These are phyloP conservation scores for Penicillium sp. DNA, from an alignment of 2,329 filamentous ascomycete species.

Conservation along the genomic window DNA sequence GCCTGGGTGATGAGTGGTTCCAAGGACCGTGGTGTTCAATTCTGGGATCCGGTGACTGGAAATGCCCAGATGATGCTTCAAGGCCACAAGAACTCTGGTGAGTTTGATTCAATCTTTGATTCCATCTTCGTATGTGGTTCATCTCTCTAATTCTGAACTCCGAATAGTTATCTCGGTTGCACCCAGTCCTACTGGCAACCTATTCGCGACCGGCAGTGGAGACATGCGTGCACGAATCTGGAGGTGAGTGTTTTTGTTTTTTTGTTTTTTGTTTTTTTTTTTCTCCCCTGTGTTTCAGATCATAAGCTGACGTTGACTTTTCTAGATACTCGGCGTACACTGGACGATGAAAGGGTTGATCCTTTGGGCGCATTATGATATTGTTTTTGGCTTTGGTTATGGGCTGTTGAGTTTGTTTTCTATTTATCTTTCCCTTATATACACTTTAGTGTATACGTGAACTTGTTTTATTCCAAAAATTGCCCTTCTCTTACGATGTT, in stretches of 20 bases:
- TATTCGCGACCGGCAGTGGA: constrained; percentile 94
- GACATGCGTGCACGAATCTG: constrained; percentile 98
- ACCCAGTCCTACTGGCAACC: constrained; percentile 79
- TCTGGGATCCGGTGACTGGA: constrained; percentile 95
- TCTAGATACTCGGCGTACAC: constrained; percentile 39
- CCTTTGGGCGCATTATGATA: constrained; percentile 36
- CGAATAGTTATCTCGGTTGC: constrained; percentile 84
- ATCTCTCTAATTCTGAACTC: constrained; percentile 6
- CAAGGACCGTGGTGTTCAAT: constrained; percentile 95
- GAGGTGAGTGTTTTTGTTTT: constrained; percentile 56
- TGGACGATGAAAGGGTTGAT: constrained; percentile 34
- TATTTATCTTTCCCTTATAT: constrained; percentile 4
- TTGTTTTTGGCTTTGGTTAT: constrained; percentile 18
- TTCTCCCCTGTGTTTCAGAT: not conserved
- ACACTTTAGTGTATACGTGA: constrained; percentile 3
- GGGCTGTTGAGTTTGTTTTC: constrained; percentile 15
- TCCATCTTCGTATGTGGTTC: not conserved
- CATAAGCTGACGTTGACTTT: constrained; percentile 9
- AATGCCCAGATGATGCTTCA: constrained; percentile 97
- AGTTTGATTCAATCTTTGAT: constrained; percentile 28
- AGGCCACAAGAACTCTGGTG: constrained; percentile 92
- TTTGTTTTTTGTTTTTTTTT: no score
- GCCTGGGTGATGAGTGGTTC: constrained; percentile 96
- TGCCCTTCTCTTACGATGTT: not conserved
- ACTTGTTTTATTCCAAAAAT: constrained; percentile 2